Base-by-base conservation (phyloP, 2,329 filamentous ascomycete genomes). In the Zasmidium citrigriseum region DNA sequence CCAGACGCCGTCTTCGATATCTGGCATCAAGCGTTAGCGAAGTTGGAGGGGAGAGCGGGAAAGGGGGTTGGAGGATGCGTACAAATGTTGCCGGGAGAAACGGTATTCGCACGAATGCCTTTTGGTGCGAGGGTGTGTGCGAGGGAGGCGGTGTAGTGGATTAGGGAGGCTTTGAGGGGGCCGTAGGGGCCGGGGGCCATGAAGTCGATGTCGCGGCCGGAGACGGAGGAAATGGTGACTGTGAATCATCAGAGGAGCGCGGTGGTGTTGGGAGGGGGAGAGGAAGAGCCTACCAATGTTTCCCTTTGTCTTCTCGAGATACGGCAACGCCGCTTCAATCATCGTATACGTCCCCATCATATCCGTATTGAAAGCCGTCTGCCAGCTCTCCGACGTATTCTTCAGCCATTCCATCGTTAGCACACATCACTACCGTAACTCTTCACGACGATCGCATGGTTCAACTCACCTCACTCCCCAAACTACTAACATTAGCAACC, bases 111-210 rank as follows among this genome's bases (percentile, higher is more conserved):
- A 38, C 75, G 55, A 20, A 76, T 61, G 5, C 73, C 72, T 51
- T 73, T 70, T 1, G 70, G 65, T 9, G 73, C 75, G 27, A 74
- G 55, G 3, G 63, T 68, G 45, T 72, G 70, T 16, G 73, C 73
- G 12, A 76, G 64, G 53, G 70, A 67, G 1, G 71, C 67, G 18
- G 68, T 74, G 55, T 76, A 76, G 54, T 75, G 72, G 29, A 74
- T 67, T 10, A 22, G 50, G 21, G n/a, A 41, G 21, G 38, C 50
- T 64, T 73, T 75, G 61, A 74, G 65, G 7, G 72, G 59, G 3
- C 73, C 73, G 58, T 76, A 76, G 1, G 75, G 73, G 2, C 68
- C 67, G 0, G 73, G 71, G 2, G 70, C 68, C 2, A 71, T 74
- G 59, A 75, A 75, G 52, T 76, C 75, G 20, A 76, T 57, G 49